phyloP scores from a whole-genome alignment of 2,329 filamentous ascomycete genomes.

The Aspergillus ruber region DNA sequence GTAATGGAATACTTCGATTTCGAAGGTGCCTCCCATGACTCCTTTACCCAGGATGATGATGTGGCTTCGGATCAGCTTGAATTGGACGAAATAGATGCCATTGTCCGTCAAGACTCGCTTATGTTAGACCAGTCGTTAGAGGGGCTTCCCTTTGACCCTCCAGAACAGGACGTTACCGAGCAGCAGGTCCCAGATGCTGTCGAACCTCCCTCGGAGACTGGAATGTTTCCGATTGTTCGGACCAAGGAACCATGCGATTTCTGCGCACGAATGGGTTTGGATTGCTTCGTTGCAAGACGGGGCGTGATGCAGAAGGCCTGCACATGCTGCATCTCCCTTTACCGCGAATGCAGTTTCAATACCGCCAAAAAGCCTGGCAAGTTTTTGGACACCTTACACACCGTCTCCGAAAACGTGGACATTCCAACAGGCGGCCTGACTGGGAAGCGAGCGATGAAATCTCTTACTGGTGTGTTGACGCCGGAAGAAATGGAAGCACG shows the following conservation, averaged over 20 bases:
- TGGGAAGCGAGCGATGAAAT: constrained; percentile 37
- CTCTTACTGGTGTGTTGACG: constrained; percentile 28
- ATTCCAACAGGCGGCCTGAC: constrained; percentile 33
- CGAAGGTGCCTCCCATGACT: constrained; percentile 37
- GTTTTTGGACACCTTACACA: constrained; percentile 39
- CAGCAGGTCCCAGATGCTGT: constrained; percentile 10
- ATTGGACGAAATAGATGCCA: constrained; percentile 32
- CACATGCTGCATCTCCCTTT: constrained; percentile 44
- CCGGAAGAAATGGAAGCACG: constrained; percentile 33
- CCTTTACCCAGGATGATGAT: constrained; percentile 32
- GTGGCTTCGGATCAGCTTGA: constrained; percentile 33
- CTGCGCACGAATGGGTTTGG: constrained; percentile 40
- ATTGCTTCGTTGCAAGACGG: constrained; percentile 41
- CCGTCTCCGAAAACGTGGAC: constrained; percentile 38
- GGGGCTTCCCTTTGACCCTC: constrained; percentile 26
- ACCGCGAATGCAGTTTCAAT: constrained; percentile 43
- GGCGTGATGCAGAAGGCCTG: constrained; percentile 40
- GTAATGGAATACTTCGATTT: constrained; percentile 45
- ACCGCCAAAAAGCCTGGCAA: constrained; percentile 36
- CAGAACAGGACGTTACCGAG: constrained; percentile 9
- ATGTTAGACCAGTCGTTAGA: constrained; percentile 37
- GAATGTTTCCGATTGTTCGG: constrained; percentile 39
- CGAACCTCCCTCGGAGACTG: constrained; percentile 19
- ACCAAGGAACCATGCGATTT: constrained; percentile 42
- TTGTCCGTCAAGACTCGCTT: constrained; percentile 34